These are phyloP conservation scores for Chrysosporium queenslandicum DNA, from an alignment of 2,329 filamentous ascomycete genomes.

Conservation along the genomic window DNA sequence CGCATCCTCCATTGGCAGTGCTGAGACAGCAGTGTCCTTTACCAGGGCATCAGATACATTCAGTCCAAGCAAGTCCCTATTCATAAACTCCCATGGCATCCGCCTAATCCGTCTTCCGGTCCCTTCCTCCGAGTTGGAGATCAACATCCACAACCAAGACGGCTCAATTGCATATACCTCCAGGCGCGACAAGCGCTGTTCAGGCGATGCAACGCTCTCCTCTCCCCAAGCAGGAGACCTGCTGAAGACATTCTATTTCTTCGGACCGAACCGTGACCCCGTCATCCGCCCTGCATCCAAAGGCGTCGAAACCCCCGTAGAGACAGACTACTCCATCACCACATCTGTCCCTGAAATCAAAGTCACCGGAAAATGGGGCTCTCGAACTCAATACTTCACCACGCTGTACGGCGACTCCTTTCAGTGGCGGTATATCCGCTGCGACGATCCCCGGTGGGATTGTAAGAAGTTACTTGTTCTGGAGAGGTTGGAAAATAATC, in stretches of 20 bases:
- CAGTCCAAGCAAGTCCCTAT: constrained; percentile 15
- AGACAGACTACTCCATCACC: constrained; percentile 14
- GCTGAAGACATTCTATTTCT: constrained; percentile 49
- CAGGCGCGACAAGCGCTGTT: constrained; percentile 39
- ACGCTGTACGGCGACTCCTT: constrained; percentile 42
- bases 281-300: constrained; percentile 29
- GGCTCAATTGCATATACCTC: constrained; percentile 44
- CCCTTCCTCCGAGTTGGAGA: constrained; percentile 31
- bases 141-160: constrained; percentile 26
- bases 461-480: constrained; percentile 25
- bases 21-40: constrained; percentile 8
- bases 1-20: constrained; percentile 11
- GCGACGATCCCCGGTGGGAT: constrained; percentile 26
- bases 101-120: constrained; percentile 27
- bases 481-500: constrained; percentile 14
- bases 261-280: constrained; percentile 46
- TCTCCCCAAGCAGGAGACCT: constrained; percentile 29
- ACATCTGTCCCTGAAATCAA: constrained; percentile 25
- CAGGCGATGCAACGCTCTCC: constrained; percentile 42
- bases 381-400: constrained; percentile 40
- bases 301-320: background rate
- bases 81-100: constrained; percentile 25
- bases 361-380: constrained; percentile 35
- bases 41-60: background rate
- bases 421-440: constrained; percentile 48